Conservation (phyloP, 176 grass and related monocot species). For the Chrysopogon serrulatus region DNA sequence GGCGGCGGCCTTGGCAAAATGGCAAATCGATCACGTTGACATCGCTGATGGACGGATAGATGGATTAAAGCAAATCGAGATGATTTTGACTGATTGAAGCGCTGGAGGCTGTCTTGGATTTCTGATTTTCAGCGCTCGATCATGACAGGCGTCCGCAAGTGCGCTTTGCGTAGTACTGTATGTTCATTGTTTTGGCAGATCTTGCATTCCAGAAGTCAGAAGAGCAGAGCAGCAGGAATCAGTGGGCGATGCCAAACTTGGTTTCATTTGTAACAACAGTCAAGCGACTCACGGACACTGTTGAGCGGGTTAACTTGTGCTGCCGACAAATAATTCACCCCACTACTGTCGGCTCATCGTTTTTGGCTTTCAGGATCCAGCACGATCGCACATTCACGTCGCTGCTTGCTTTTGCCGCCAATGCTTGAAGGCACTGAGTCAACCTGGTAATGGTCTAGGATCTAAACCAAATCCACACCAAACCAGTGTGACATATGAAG, state of each 20-base stretch:
- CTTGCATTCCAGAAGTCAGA: no score
- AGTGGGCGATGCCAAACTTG: background rate
- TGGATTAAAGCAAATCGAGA: background rate
- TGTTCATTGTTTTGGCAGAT: background rate
- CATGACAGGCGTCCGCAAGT: background rate
- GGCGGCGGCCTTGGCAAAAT: no score
- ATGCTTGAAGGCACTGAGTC: background rate
- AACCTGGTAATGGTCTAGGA: no score
- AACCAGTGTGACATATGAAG: no score
- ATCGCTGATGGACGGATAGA: background rate
- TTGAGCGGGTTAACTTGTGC: background rate
- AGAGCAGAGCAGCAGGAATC: background rate
- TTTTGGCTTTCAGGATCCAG: background rate
- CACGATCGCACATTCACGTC: background rate
- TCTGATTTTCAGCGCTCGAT: background rate
- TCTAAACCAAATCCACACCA: no score
- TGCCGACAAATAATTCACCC: background rate
- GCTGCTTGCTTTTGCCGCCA: background rate
- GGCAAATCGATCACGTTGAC: no score
- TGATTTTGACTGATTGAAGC: conserved; percentile 5
- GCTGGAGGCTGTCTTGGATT: background rate
- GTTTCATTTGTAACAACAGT: background rate
- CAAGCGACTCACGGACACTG: background rate
- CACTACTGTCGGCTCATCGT: background rate
- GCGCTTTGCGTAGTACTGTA: background rate